Conservation (phyloP, 2,329 filamentous ascomycete genomes). For the Ceratocystis ficicola region DNA sequence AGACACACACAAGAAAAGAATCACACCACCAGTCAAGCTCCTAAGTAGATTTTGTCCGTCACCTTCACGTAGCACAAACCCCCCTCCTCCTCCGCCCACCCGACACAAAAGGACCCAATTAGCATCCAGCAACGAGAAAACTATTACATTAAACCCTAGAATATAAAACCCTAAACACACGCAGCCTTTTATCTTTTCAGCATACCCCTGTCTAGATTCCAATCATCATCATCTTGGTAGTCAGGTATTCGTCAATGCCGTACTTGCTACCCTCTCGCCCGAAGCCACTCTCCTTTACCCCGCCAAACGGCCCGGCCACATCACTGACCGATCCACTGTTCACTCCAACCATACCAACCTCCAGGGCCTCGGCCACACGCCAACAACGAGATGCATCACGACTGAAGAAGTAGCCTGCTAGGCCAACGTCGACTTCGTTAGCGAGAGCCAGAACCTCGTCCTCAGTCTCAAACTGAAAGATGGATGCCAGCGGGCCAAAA, state of each 20-base stretch:
- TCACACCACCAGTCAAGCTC: not conserved
- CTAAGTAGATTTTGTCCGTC: not conserved
- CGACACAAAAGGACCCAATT: not conserved
- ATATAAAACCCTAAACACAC: not conserved
- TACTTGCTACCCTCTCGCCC: slow-evolving; percentile 68
- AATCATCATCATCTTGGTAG: slow-evolving; percentile 50
- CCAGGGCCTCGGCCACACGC: slow-evolving; percentile 38
- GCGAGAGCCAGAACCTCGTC: slow-evolving; percentile 56
- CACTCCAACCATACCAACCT: slow-evolving; percentile 33
- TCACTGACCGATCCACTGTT: slow-evolving; percentile 36
- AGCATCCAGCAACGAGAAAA: not conserved
- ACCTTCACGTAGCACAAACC: not conserved
- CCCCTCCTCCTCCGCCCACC: not conserved
- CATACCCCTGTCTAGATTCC: not conserved
- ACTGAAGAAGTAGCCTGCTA: slow-evolving; percentile 61
- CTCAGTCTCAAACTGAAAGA: slow-evolving; percentile 58
- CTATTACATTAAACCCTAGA: not conserved
- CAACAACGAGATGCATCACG: slow-evolving; percentile 33
- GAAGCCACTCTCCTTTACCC: slow-evolving; percentile 72
- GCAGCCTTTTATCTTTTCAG: not conserved
- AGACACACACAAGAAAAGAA: not conserved
- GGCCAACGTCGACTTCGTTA: slow-evolving; percentile 54
- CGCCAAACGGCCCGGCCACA: slow-evolving; percentile 54
- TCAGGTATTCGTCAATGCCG: slow-evolving; percentile 65
- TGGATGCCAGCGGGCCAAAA: slow-evolving; percentile 57